phyloP scores from a whole-genome alignment of 2,329 filamentous ascomycete genomes.

The Paecilomyces sp. region DNA sequence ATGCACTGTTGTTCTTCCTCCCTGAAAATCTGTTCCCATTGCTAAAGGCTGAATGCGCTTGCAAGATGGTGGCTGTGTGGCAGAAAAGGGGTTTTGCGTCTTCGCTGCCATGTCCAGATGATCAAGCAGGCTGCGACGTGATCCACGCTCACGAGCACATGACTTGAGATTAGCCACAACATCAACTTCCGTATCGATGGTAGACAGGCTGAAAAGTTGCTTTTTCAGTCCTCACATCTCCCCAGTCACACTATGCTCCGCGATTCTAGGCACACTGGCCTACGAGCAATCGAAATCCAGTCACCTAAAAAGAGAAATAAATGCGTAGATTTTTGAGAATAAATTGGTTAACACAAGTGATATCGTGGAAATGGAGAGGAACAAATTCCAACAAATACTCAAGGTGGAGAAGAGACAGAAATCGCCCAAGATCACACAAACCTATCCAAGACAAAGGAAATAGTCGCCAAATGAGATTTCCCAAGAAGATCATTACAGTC shows the following conservation, averaged over 20 bases:
- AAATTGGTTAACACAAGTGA: neutral
- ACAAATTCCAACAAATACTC: neutral
- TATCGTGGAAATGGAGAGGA: neutral
- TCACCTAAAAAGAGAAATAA: neutral
- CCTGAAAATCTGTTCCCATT: neutral
- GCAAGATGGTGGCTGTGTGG: neutral
- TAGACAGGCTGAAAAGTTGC: neutral
- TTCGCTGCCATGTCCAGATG: neutral
- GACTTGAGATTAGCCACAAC: neutral
- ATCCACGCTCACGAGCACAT: neutral
- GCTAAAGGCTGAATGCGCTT: neutral
- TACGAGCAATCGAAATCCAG: neutral
- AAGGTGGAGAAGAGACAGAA: slow-evolving; percentile 4
- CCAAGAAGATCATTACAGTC: slow-evolving; percentile 13
- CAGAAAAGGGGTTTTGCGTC: neutral
- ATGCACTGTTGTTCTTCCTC: neutral
- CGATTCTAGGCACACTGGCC: neutral
- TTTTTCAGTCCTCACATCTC: neutral
- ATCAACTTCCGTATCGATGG: neutral
- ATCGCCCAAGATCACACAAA: slow-evolving; percentile 4
- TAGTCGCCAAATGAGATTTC: slow-evolving; percentile 8
- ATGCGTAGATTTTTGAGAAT: neutral
- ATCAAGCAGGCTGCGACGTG: neutral
- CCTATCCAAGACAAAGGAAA: slow-evolving; percentile 11
- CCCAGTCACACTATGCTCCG: neutral